Evolutionary conservation across 805 yeast species (phyloP).

Genomic region (Nakazawaea molendinolei): DNA sequence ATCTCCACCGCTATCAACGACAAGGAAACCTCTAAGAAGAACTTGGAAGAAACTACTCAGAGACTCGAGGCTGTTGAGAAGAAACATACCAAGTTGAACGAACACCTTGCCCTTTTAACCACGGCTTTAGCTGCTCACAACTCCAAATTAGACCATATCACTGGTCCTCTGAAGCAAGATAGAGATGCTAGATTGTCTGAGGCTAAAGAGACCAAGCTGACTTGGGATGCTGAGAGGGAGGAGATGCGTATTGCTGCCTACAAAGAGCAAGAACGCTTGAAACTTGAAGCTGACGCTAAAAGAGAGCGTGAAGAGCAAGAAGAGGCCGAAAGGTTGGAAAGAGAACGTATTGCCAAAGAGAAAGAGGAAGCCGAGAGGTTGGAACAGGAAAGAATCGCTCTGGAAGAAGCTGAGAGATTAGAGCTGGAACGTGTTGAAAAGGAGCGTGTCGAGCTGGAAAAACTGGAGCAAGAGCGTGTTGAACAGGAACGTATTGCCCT

Average conservation of each 20-base stretch:
- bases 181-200: conserved; percentile 30
- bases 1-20: conserved; percentile 21
- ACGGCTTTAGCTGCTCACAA: conserved; percentile 37
- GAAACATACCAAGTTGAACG: conserved; percentile 30
- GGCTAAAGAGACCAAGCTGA: conserved; percentile 32
- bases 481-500: conserved; percentile 29
- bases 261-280: conserved; percentile 36
- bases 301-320: conserved; percentile 36
- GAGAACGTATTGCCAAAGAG: conserved; percentile 21
- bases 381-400: conserved; percentile 13
- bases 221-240: conserved; percentile 41
- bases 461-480: conserved; percentile 21
- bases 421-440: conserved; percentile 20
- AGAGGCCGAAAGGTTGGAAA: conserved; percentile 26
- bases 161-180: conserved; percentile 29
- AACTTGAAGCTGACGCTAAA: conserved; percentile 32
- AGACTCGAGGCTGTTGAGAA: conserved; percentile 31
- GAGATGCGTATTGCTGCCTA: conserved; percentile 38
- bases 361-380: conserved; percentile 20
- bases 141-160: conserved; percentile 32
- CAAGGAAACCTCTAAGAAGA: conserved; percentile 35
- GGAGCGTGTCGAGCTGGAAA: conserved; percentile 14
- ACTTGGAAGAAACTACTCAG: conserved; percentile 26
- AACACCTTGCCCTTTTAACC: conserved; percentile 38
- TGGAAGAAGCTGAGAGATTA: conserved; percentile 15